phyloP scores from a whole-genome alignment of 768 basidiomycete genomes.

The Pulveroboletus sp. region DNA sequence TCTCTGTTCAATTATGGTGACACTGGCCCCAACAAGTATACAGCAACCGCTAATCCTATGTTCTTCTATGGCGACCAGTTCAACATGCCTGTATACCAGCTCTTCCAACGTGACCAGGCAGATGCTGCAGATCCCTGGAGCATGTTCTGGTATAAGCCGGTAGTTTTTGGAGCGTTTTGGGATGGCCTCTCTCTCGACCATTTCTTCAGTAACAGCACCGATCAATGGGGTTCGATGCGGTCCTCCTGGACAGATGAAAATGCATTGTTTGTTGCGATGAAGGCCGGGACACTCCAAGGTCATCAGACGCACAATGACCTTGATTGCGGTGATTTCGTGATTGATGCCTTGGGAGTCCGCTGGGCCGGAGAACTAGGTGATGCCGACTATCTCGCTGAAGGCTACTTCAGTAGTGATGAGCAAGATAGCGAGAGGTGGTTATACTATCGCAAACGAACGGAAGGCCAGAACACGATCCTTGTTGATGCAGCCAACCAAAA shows the following conservation, averaged over 20 bases:
- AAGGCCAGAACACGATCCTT: slow-evolving; percentile 94
- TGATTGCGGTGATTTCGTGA: slow-evolving; percentile 91
- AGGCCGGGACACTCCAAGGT: slow-evolving; percentile 74
- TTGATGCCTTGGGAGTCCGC: slow-evolving; percentile 89
- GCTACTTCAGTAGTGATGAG: slow-evolving; percentile 75
- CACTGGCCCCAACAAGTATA: slow-evolving; percentile 86
- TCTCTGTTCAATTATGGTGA: slow-evolving; percentile 71
- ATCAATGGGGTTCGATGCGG: slow-evolving; percentile 91
- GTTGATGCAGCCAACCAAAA: slow-evolving; percentile 78
- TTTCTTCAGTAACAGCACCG: slow-evolving; percentile 67
- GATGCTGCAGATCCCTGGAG: slow-evolving; percentile 83
- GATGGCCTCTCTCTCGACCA: slow-evolving; percentile 77
- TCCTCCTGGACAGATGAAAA: slow-evolving; percentile 88
- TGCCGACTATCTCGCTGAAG: slow-evolving; percentile 71
- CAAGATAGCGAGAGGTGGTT: slow-evolving; percentile 77
- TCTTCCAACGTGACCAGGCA: slow-evolving; percentile 88
- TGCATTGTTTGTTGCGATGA: slow-evolving; percentile 84
- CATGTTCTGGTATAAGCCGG: slow-evolving; percentile 94
- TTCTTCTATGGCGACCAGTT: slow-evolving; percentile 72
- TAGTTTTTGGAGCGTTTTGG: slow-evolving; percentile 88
- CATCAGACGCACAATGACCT: slow-evolving; percentile 97
- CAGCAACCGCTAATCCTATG: slow-evolving; percentile 88
- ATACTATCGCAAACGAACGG: slow-evolving; percentile 95
- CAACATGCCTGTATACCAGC: slow-evolving; percentile 67
- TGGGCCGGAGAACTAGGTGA: slow-evolving; percentile 96